Evolutionary conservation across 345 rosid species (phyloP), one percentile per base, ranked within the genome.

Genomic region (Arabis alpina): DNA sequence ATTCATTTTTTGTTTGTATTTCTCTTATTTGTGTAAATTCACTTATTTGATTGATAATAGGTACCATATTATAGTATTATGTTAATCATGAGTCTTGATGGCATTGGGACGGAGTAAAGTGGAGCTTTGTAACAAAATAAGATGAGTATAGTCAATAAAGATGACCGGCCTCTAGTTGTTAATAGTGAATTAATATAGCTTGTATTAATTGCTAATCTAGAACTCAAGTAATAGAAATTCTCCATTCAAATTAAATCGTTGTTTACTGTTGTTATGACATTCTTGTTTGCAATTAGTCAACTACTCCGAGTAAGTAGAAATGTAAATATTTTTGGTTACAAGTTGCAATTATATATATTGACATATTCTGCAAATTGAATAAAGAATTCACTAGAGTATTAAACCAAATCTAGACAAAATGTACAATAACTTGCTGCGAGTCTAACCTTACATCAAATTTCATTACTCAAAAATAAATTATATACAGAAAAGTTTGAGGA

Each of bases 121-220:
- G 66, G 42, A 64, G 52, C 19, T 43, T 54, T 64, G 37, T 72
- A 39, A 72, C 19, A 42, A 55, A 55, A 34, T 28, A 56, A 49
- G 45, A 73, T 49, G 60, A 19, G 54, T 49, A 73, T 4, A 65
- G 76, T 72, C 66, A 65, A 73, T 65, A 73, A 73, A 73, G 77
- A 57, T 50, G 60, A 73, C 77, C 77, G 72, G 66, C 77, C 66
- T 65, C 49, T 49, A 30, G 28, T 73, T 65, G 60, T 49, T 65
- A 65, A 57, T 23, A 73, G 59, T 56, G 36, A 64, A 16, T 34
- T 6, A 32, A 32, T 5, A 64, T 72, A 72, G 71, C 59, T 55
- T 64, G 51, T 64, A 39, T 49, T 36, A 40, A 57, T 65, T 57
- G 40, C 66, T 57, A 57, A 57, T 57, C 66, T 65, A 65, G 15